phyloP scores from a whole-genome alignment of 257 asterid genomes.

The Scutellaria baicalensis region DNA sequence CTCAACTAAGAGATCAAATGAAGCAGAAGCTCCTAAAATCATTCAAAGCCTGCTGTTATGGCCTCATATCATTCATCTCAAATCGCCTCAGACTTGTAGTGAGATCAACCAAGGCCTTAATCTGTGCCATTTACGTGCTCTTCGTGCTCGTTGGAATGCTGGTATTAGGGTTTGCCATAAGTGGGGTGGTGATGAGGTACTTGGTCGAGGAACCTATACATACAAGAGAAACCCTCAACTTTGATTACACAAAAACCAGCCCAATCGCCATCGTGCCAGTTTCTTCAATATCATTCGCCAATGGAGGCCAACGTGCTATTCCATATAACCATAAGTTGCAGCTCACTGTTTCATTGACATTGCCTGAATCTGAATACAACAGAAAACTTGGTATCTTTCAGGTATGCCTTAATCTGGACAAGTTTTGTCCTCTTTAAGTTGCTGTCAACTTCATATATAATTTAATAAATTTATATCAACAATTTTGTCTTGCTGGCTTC shows the following conservation, averaged over 20 bases:
- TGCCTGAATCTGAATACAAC: conserved; percentile 66
- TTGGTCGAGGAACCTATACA: conserved; percentile 46
- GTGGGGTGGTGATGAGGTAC: conserved; percentile 27
- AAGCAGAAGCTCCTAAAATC: conserved; percentile 24
- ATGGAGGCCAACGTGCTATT: conserved; percentile 16
- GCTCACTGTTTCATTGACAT: conserved; percentile 39
- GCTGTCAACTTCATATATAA: too few relatives aligned
- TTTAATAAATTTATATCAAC: too few relatives aligned
- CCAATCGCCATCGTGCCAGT: conserved; percentile 46
- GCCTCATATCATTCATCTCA: conserved; percentile 16
- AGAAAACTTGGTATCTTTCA: conserved; percentile 59
- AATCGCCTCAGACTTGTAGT: conserved; percentile 22
- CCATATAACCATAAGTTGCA: conserved; percentile 37
- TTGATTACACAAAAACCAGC: conserved; percentile 54
- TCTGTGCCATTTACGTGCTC: conserved; percentile 40
- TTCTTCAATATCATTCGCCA: conserved; percentile 11
- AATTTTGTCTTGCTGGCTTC: too few relatives aligned
- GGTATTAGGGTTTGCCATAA: conserved; percentile 28
- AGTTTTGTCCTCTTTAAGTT: too few relatives aligned
- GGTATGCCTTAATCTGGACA: conserved; percentile 21
- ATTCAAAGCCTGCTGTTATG: conserved; percentile 11
- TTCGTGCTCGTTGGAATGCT: conserved; percentile 35
- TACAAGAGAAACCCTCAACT: conserved; percentile 31
- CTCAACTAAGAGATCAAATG: conserved; percentile 17
- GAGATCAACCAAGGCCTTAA: conserved; percentile 30